Evolutionary conservation across 2,329 filamentous ascomycete species (phyloP), one percentile per base, ranked within the genome.

Genomic region (Sporothrix pallida): DNA sequence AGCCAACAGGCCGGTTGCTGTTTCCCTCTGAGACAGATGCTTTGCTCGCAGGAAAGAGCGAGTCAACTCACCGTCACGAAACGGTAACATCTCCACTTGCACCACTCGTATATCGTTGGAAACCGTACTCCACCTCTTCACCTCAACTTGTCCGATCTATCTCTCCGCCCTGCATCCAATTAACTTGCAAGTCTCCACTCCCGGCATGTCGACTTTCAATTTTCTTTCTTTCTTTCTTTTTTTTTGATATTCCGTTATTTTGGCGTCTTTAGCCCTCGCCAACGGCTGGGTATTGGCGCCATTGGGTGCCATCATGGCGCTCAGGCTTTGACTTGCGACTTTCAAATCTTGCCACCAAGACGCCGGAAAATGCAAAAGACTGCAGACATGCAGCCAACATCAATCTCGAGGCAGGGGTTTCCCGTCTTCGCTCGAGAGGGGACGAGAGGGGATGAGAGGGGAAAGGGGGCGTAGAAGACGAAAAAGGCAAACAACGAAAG

Each of bases 331-430:
- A 37, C 31, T 7, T 37, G 31, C 23, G 31, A 37, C 31, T 37
- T 37, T 37, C 7, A n/a, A 23, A 52, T 8, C 8, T 50, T 50
- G 44, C 20, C 42, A 42, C 63, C 52, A 62, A 60, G 12, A 71
- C 54, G 37, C 69, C 69, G 12, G 52, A 48, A n/a, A 71, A 46
- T 20, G 67, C 50, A 63, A 26, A 26, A 65, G 62, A 65, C 62
- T 42, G 26, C 62, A n/a, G 10, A 15, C n/a, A n/a, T 46, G 44
- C 58, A 26, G n/a, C 42, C 10, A 8, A 20, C 17, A 23, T 46
- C 31, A 31, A 37, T 54, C 46, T 72, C 31, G 17, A 62, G 48
- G 26, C 70, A 72, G 70, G 70, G 70, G 60, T 56, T 26, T 62
- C 70, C 60, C 44, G 60, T 67, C 42, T n/a, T 65, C n/a, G n/a